Evolutionary conservation across 805 yeast genomes (phyloP).

Genomic region (Ogataea wickerhamii): DNA sequence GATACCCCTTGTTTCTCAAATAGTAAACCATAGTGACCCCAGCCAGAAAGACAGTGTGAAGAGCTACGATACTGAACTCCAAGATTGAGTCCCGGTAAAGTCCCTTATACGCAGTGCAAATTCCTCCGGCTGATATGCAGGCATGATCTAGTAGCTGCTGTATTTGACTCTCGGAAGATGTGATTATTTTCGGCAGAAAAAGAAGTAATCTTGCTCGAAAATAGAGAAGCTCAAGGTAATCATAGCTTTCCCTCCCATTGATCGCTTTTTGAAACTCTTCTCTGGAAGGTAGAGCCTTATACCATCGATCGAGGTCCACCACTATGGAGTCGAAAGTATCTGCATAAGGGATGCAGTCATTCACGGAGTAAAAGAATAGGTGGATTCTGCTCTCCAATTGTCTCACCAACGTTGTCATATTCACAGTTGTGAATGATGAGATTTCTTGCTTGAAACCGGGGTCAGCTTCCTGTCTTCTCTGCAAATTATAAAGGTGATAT

Average conservation of each 20-base stretch:
- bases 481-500: slow-evolving; percentile 13
- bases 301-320: slow-evolving; percentile 19
- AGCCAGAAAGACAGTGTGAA: slow-evolving; percentile 23
- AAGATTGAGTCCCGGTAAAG: slow-evolving; percentile 20
- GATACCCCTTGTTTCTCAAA: slow-evolving; percentile 22
- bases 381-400: slow-evolving; percentile 22
- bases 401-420: slow-evolving; percentile 18
- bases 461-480: slow-evolving; percentile 14
- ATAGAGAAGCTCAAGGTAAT: slow-evolving; percentile 19
- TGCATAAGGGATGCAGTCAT: slow-evolving; percentile 9
- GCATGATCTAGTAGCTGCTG: slow-evolving; percentile 15
- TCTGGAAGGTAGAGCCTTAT: slow-evolving; percentile 8
- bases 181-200: slow-evolving; percentile 18
- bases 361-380: slow-evolving; percentile 16
- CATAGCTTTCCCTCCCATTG: slow-evolving; percentile 18
- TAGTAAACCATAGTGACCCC: slow-evolving; percentile 29
- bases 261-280: slow-evolving; percentile 10
- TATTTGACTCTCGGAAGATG: slow-evolving; percentile 9
- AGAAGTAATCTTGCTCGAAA: slow-evolving; percentile 17
- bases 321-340: slow-evolving; percentile 16
- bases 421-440: slow-evolving; percentile 13
- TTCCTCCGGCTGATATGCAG: slow-evolving; percentile 23
- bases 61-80: slow-evolving; percentile 22
- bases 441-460: slow-evolving; percentile 15
- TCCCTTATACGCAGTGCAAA: slow-evolving; percentile 18